Evolutionary conservation across 768 basidiomycete species (phyloP).

Genomic region (Panus rudis): DNA sequence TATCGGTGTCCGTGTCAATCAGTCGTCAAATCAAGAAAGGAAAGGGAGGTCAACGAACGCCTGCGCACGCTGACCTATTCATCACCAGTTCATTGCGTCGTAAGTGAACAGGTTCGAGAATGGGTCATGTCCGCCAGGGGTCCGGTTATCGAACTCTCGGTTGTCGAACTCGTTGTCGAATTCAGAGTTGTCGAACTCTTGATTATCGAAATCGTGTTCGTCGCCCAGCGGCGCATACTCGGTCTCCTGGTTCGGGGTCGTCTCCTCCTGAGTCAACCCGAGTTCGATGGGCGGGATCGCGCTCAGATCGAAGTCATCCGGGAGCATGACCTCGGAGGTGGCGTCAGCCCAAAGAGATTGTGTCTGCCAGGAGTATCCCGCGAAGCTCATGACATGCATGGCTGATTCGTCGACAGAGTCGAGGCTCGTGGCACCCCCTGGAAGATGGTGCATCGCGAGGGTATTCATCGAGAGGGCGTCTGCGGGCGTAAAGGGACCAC

Average conservation of each 20-base stretch:
- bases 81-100: slow-evolving; percentile 29
- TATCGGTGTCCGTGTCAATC: too few relatives aligned
- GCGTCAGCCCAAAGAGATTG: slow-evolving; percentile 14
- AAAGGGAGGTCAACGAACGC: slow-evolving; percentile 23
- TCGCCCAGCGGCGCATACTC: slow-evolving; percentile 16
- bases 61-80: slow-evolving; percentile 24
- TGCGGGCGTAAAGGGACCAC: slow-evolving; percentile 45
- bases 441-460: slow-evolving; percentile 20
- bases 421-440: slow-evolving; percentile 24
- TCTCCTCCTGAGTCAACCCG: slow-evolving; percentile 41
- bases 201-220: slow-evolving; percentile 7
- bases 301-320: slow-evolving; percentile 61
- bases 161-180: slow-evolving; percentile 24
- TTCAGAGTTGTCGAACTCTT: slow-evolving; percentile 18
- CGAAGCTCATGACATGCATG: slow-evolving; percentile 13
- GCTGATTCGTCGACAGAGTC: slow-evolving; percentile 9
- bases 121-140: slow-evolving; percentile 25
- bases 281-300: slow-evolving; percentile 62
- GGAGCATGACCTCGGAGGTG: slow-evolving; percentile 30
- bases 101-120: slow-evolving; percentile 32
- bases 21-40: slow-evolving; percentile 9
- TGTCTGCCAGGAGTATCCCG: slow-evolving; percentile 27
- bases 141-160: slow-evolving; percentile 23
- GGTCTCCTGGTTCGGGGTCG: slow-evolving; percentile 14
- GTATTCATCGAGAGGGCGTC: slow-evolving; percentile 22